Base-by-base conservation (phyloP, 768 basidiomycete species). In the Boletus insuetus region DNA sequence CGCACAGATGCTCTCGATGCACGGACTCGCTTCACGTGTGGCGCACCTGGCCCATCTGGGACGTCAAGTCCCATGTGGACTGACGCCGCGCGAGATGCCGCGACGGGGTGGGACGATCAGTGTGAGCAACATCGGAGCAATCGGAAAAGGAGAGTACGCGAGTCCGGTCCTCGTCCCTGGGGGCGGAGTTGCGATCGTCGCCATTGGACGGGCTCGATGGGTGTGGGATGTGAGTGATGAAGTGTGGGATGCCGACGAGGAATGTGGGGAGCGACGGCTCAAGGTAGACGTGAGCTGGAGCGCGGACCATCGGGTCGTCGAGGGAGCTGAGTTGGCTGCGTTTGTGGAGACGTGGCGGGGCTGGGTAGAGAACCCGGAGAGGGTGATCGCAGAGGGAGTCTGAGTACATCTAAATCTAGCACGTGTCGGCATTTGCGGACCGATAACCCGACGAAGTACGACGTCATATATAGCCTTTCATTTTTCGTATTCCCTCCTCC, bases 251-350 rank as follows among this genome's bases (percentile, higher is more conserved):
- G 58, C 58, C 0, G 44, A 35, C n/a, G 34, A 29, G 19, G 51
- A 43, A 4, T 26, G 17, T 16, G 82, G 83, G 1, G 78, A 80
- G 60, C 72, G 82, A 57, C 74, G 84, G 61, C 68, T 87, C 38
- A 80, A 80, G 72, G 67, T 87, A 38, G 81, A 81, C 11, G 75
- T 92, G 6, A 89, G 87, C 58, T 94, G 92, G 89, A 84, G 83
- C 57, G 92, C 87, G 46, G 92, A 95, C 61, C 93, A 95, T 71
- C 74, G 92, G 16, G 84, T 95, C 8, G 84, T 94, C 11, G 92
- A 95, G 67, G 92, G 92, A 5, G 92, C 91, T 2, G 92, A 95
- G 73, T 67, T 95, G 58, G 91, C 89, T 50, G 91, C 89, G 59
- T 92, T 95, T 68, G 87, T 92, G 56, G 91, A 94, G 74, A 76